Evolutionary conservation across 1,139 yeast genomes (phyloP), one percentile per base, ranked within the genome.

Genomic region (Geotrichum cucujoidarum): DNA sequence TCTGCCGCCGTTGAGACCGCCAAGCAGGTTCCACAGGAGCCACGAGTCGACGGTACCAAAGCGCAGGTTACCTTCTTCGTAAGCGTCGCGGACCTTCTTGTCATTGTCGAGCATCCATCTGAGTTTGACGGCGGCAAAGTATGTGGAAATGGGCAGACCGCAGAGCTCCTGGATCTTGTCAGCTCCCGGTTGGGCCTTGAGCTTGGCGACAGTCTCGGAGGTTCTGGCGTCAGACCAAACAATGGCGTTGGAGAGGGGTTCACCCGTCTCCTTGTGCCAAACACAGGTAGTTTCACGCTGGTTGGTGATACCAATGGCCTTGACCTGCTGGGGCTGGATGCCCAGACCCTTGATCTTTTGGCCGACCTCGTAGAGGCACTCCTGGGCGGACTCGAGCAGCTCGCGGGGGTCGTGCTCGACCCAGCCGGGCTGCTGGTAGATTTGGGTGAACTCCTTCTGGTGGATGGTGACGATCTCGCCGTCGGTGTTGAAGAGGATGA

Each of bases 221-320:
- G 95, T 90, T 63, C 97, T 78, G 36, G 95, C 85, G 68, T 90
- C 97, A 53, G 94, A 86, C 97, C 97, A 90, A 43, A 92, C 95
- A 64, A 90, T 87, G 64, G 97, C 97, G 62, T 85, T 82, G 63
- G 83, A 76, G 49, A 87, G 75, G 1, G 97, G 94, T 58, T 76
- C 73, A 41, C 97, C 97, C 1, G 97, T 88, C 51, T 74, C 74
- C 58, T 81, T 76, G 50, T 88, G 83, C 97, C 97, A 90, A 46
- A 90, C 83, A 51, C 90, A 78, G 29, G 96, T 84, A 40, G 97
- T 89, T 69, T 90, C 97, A 65, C 97, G 80, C 92, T 90, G 94
- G 69, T 89, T 90, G 52, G 97, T 94, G 59, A 90, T 79, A 40
- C 97, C 96, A 57, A 90, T 76, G 17, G 67, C 70, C 54, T 63